Evolutionary conservation across 768 basidiomycete species (phyloP).

Genomic region (Russula foetens): DNA sequence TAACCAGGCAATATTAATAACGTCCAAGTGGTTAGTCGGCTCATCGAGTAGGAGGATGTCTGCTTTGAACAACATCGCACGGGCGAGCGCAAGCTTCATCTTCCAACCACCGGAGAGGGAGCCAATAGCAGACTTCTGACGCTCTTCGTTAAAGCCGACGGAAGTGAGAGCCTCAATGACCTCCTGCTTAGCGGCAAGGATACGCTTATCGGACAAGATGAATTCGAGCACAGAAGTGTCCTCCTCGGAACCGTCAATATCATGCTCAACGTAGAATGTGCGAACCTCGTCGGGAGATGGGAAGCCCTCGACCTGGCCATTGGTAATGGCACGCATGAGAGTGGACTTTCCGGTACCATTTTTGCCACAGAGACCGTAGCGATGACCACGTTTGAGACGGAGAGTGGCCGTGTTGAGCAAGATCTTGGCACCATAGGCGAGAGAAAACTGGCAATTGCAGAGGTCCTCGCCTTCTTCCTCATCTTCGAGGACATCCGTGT

Average conservation of each 20-base stretch:
- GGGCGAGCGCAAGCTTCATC: conserved; percentile 97
- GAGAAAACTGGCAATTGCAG: conserved; percentile 98
- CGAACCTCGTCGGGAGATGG: conserved; percentile 95
- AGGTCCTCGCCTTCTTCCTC: conserved; percentile 98
- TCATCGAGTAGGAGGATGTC: conserved; percentile 95
- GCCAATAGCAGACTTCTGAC: conserved; percentile 81
- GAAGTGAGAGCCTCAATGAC: conserved; percentile 74
- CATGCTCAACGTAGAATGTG: conserved; percentile 99
- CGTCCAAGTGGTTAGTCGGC: conserved; percentile 95
- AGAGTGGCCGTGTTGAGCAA: conserved; percentile 93
- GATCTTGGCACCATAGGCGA: conserved; percentile 98
- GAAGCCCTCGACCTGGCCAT: conserved; percentile 97
- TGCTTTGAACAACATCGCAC: conserved; percentile 97
- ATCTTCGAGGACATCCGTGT: conserved; percentile 64
- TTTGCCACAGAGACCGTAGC: conserved; percentile 97
- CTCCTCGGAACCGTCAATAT: conserved; percentile 93
- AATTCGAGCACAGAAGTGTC: conserved; percentile 86
- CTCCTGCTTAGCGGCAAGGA: conserved; percentile 62
- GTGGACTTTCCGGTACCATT: conserved; percentile 98
- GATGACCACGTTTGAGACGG: conserved; percentile 97
- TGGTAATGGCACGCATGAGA: conserved; percentile 88
- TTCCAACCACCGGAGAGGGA: conserved; percentile 98
- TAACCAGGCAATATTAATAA: conserved; percentile 96
- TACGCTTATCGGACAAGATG: conserved; percentile 78
- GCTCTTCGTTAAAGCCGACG: conserved; percentile 86